Conservation (phyloP, 352 stramenopile species). For the Halophytophthora batemanensis region DNA sequence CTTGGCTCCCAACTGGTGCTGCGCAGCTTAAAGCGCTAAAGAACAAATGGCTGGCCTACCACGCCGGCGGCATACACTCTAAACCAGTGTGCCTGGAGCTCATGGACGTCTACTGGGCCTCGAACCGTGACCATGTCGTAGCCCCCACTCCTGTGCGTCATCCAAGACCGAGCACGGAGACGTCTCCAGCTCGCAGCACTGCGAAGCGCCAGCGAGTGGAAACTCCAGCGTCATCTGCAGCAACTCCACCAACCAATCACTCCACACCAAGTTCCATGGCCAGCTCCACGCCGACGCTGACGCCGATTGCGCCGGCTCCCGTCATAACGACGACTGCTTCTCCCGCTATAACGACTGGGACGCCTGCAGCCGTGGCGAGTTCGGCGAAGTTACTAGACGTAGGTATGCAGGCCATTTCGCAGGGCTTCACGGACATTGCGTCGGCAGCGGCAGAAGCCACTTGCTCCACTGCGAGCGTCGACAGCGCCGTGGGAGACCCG, state of each 20-base stretch:
- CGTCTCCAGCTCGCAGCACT: too few species aligned
- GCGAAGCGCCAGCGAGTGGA: too few species aligned
- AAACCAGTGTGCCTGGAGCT: conserved; percentile 14
- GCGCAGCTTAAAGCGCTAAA: conserved; percentile 18
- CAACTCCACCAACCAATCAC: background rate
- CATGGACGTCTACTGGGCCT: conserved; percentile 15
- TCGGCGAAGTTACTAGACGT: conserved; percentile 2
- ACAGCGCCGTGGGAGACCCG: background rate
- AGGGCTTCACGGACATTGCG: conserved; percentile 10
- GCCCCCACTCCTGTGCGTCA: background rate
- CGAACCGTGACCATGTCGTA: background rate
- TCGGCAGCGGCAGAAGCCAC: conserved; percentile 4
- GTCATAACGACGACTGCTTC: background rate
- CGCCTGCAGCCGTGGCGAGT: background rate
- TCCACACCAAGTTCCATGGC: too few species aligned
- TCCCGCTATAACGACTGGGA: background rate
- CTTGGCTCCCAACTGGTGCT: too few species aligned
- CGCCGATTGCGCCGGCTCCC: background rate
- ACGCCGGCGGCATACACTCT: conserved; percentile 5
- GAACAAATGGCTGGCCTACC: conserved; percentile 22
- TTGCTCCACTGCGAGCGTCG: background rate
- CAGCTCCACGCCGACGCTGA: background rate
- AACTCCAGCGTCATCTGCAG: conserved; percentile 2
- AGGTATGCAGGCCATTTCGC: background rate
- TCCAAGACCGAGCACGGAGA: conserved; percentile 7